Evolutionary conservation across 257 asterid genomes (phyloP), one percentile per base, ranked within the genome.

Genomic region (Cinchona pubescens): DNA sequence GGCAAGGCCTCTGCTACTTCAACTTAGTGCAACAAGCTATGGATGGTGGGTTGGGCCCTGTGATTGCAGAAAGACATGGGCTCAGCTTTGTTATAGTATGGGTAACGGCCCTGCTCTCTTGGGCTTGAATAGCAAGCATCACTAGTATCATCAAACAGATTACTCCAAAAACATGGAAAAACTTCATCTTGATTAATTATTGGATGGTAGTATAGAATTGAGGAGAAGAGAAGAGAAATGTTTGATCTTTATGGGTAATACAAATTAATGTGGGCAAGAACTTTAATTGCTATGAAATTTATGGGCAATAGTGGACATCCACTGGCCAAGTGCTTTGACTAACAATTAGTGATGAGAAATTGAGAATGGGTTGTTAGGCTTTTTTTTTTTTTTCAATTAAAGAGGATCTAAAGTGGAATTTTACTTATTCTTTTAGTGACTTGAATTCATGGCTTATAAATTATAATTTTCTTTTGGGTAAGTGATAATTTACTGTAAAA

Each of bases 1-100:
- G 77, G 75, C 84, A 83, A 32, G 86, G 84, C 58, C 29, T 38
- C 42, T 83, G 84, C 45, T 74, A 72, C 53, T 29, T 71, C 64
- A 83, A 72, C 51, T 66, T 76, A 21, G 34, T 21, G 66, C 86
- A 83, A 46, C 86, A 83, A 1, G 25, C 37, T 0, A 12, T 4
- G 7, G 82, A 51, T 16, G 84, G 84, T 14, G 73, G 51, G 2
- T 21, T 4, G 0, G 37, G 7, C 4, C 70, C 40, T 0, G 51
- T 9, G 62, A 82, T 67, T 0, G 77, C 83, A 0, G 42, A n/a
- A 3, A 53, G 35, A 51, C 86, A 82, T 0, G 81, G 75, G 5
- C 27, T 49, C 25, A 82, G 76, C 71, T 82, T 46, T 5, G 13
- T 0, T 3, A 55, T 46, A 12, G 16, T 37, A 60, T 83, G 79